phyloP scores from a whole-genome alignment of 129 eudicot genomes.

The Artemisia tridentata region DNA sequence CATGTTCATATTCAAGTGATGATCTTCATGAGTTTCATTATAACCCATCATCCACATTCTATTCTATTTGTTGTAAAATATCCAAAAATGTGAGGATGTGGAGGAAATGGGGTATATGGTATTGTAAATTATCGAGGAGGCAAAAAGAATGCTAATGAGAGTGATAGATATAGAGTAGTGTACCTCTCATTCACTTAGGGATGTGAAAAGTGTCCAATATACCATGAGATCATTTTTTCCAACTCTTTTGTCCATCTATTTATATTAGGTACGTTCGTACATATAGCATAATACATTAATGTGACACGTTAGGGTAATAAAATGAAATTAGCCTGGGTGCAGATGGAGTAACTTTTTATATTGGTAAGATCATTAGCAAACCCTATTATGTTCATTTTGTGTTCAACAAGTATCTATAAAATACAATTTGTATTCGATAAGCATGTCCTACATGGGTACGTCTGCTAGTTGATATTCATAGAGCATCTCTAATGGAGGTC shows the following conservation, averaged over 20 bases:
- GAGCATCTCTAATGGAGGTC: too few species aligned
- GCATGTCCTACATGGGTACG: too few species aligned
- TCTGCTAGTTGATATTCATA: too few species aligned
- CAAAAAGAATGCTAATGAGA: constrained; percentile 35
- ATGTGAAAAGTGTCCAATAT: constrained; percentile 16
- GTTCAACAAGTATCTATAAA: too few species aligned
- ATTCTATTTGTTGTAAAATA: constrained; percentile 13
- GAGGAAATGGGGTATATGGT: constrained; percentile 23
- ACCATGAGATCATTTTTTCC: constrained; percentile 6
- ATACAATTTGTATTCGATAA: too few species aligned
- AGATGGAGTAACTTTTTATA: too few species aligned
- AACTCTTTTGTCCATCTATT: background rate
- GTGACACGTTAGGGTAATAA: background rate
- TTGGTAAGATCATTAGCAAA: too few species aligned
- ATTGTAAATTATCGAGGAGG: constrained; percentile 26
- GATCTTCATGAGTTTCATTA: constrained; percentile 53
- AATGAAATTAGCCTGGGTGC: background rate
- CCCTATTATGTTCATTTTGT: too few species aligned
- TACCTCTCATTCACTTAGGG: constrained; percentile 21
- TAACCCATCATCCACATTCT: constrained; percentile 85
- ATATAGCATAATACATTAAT: too few species aligned
- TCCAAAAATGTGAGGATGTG: constrained; percentile 22
- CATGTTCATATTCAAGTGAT: constrained; percentile 8
- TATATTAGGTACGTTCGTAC: background rate
- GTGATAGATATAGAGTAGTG: constrained; percentile 34